A percentile compares a stretch with the other conserved stretches of the same genome.
Evolutionary conservation across 257 asterid genomes (phyloP).

Genomic region (Rhazya stricta): DNA sequence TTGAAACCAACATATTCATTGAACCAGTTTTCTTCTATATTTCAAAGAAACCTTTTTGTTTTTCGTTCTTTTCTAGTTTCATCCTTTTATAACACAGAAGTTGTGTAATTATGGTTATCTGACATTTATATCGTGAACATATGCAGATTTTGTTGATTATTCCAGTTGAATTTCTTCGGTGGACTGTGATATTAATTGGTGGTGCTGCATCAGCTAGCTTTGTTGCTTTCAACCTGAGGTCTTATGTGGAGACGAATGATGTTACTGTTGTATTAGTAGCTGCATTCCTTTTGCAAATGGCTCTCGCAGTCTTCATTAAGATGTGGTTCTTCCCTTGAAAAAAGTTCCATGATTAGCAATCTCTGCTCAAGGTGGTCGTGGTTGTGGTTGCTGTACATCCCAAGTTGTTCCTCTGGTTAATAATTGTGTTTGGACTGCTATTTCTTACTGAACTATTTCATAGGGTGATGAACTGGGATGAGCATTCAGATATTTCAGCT

Average conservation of each 20-base stretch:
- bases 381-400: not conserved
- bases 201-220: slow-evolving; percentile 79
- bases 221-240: slow-evolving; percentile 66
- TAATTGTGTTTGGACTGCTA: not conserved
- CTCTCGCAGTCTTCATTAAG: slow-evolving; percentile 84
- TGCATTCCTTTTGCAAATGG: slow-evolving; percentile 82
- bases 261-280: slow-evolving; percentile 50
- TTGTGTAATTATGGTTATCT: not conserved
- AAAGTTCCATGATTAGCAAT: slow-evolving; percentile 11
- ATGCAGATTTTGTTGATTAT: slow-evolving; percentile 67
- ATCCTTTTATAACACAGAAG: not conserved
- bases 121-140: not conserved
- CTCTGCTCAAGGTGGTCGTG: not conserved
- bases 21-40: slow-evolving; percentile 1
- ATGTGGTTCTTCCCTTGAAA: slow-evolving; percentile 72
- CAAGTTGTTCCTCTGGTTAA: not conserved
- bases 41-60: not conserved
- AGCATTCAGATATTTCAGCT: not conserved
- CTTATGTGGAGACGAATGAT: slow-evolving; percentile 48
- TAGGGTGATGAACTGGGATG: not conserved
- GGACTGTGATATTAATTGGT: slow-evolving; percentile 58
- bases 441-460: not conserved
- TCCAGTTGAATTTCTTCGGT: slow-evolving; percentile 68
- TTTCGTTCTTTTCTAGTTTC: not conserved
- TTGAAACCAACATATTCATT: not conserved